A percentile compares a stretch with the other conserved stretches of the same genome.
Evolutionary conservation across 441 rosid species (phyloP).

Genomic region (Arabidopsis hybrid): DNA sequence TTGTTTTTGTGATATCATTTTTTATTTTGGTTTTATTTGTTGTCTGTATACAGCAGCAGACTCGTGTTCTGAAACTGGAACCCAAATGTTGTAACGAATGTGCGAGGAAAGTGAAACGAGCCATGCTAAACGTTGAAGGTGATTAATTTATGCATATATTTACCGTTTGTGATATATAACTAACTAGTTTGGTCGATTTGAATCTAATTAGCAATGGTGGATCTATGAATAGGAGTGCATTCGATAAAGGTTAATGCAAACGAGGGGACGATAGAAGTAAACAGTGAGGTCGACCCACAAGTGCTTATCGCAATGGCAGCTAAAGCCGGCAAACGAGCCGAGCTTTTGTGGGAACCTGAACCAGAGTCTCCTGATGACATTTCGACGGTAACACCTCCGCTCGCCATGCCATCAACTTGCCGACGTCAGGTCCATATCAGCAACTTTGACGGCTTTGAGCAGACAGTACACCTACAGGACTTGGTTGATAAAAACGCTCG

Average conservation of each 20-base stretch:
- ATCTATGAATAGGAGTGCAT: constrained; percentile 35
- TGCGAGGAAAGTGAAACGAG: constrained; percentile 16
- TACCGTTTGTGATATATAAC: background rate
- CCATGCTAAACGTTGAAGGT: constrained; percentile 30
- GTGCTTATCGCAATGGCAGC: constrained; percentile 25
- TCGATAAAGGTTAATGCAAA: constrained; percentile 32
- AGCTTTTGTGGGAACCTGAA: constrained; percentile 33
- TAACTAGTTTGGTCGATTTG: background rate
- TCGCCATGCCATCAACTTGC: background rate
- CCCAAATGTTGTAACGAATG: constrained; percentile 15
- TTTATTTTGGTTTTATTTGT: background rate
- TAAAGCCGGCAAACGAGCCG: constrained; percentile 32
- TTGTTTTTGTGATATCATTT: background rate
- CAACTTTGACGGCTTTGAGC: constrained; percentile 24
- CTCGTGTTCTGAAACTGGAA: constrained; percentile 26
- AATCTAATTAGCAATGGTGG: constrained; percentile 2
- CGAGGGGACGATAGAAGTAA: constrained; percentile 38
- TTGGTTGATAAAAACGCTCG: constrained; percentile 18
- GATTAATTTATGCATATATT: background rate
- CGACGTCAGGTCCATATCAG: constrained; percentile 15
- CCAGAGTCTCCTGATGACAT: background rate
- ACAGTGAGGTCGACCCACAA: constrained; percentile 35
- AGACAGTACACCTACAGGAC: constrained; percentile 15
- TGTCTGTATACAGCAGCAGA: background rate
- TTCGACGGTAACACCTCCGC: background rate